A percentile compares a stretch with the other conserved stretches of the same genome.
phyloP scores from a whole-genome alignment of 768 basidiomycete species.

The Termitomyces sp. region DNA sequence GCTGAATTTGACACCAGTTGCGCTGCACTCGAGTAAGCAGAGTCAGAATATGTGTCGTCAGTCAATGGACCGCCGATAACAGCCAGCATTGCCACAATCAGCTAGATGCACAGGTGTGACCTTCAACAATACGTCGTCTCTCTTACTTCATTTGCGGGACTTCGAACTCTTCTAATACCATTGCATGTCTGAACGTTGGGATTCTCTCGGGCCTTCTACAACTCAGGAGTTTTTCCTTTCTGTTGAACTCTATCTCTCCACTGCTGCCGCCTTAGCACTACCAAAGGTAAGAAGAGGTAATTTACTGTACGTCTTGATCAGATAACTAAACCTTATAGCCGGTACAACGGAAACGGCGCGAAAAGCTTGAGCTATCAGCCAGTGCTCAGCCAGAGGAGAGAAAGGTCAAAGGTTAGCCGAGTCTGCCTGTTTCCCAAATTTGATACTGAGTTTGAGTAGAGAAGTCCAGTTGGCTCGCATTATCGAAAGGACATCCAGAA shows the following conservation, averaged over 20 bases:
- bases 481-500: constrained; percentile 44
- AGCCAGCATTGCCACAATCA: constrained; percentile 11
- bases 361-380: constrained; percentile 42
- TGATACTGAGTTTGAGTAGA: constrained; percentile 35
- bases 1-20: not conserved
- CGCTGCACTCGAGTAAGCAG: not conserved
- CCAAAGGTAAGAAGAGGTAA: constrained; percentile 46
- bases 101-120: not conserved
- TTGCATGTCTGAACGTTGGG: constrained; percentile 31
- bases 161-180: not conserved
- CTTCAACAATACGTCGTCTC: not conserved
- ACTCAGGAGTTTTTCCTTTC: constrained; percentile 52
- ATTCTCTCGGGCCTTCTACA: constrained; percentile 17
- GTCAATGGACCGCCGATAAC: not conserved
- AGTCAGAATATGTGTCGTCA: not conserved
- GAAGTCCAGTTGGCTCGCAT: constrained; percentile 67
- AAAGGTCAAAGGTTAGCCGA: constrained; percentile 55
- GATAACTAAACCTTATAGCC: constrained; percentile 25
- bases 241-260: constrained; percentile 59
- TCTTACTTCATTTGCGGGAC: not conserved
- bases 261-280: constrained; percentile 40
- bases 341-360: constrained; percentile 46
- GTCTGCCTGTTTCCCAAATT: not conserved
- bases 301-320: not conserved
- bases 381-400: constrained; percentile 32